Evolutionary conservation across 352 stramenopile genomes (phyloP).

Genomic region (Globisporangium uncinulatum): DNA sequence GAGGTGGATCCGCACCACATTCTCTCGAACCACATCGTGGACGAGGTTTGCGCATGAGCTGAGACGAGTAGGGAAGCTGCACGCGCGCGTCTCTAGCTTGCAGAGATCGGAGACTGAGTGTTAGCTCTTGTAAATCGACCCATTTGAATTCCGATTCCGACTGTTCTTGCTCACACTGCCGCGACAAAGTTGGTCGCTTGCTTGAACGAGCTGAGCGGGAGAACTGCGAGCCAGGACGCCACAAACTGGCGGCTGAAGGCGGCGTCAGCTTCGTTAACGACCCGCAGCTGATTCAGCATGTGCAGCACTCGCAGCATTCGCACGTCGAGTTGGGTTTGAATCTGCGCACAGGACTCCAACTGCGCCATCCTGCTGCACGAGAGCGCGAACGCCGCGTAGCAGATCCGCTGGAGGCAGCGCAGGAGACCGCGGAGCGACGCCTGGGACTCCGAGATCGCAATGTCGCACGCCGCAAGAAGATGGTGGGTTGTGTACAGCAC

Average conservation of each 20-base stretch:
- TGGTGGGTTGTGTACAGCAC: slow-evolving; percentile 23
- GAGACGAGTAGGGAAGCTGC: not conserved
- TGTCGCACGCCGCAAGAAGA: slow-evolving; percentile 20
- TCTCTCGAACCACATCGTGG: slow-evolving; percentile 87
- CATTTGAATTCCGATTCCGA: not conserved
- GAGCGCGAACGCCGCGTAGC: slow-evolving; percentile 16
- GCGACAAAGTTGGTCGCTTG: slow-evolving; percentile 13
- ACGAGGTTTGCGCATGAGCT: slow-evolving; percentile 49
- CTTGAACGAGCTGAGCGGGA: slow-evolving; percentile 18
- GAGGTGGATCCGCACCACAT: slow-evolving; percentile 92
- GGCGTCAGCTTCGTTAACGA: slow-evolving; percentile 5
- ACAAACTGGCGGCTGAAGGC: slow-evolving; percentile 24
- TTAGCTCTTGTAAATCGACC: not conserved
- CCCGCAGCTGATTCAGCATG: slow-evolving; percentile 13
- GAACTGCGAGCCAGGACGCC: slow-evolving; percentile 26
- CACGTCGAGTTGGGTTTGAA: slow-evolving; percentile 25
- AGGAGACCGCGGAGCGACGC: slow-evolving; percentile 17
- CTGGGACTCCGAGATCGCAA: slow-evolving; percentile 17
- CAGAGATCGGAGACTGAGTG: not conserved
- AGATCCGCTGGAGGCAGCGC: slow-evolving; percentile 32
- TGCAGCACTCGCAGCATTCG: slow-evolving; percentile 29
- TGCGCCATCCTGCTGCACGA: slow-evolving; percentile 11
- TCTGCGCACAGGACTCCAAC: slow-evolving; percentile 2
- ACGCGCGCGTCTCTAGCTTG: not conserved
- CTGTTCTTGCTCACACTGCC: not conserved